phyloP scores from a whole-genome alignment of 257 asterid genomes.

The Voacanga thouarsii region DNA sequence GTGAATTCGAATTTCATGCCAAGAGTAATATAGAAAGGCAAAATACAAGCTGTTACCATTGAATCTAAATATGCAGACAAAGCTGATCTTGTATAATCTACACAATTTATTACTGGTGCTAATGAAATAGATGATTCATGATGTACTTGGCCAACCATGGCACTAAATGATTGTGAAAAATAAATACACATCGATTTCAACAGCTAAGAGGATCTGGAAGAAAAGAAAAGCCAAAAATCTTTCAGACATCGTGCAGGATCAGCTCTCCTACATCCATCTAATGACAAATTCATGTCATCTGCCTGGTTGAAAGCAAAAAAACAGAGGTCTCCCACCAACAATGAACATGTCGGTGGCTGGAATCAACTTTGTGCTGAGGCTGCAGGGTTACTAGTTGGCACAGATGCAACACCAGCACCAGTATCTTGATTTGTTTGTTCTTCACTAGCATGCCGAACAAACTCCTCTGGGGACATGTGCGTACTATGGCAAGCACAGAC shows the following conservation, averaged over 20 bases:
- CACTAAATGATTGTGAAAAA: neutral
- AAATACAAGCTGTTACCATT: neutral
- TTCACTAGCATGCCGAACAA: slow-evolving; percentile 68
- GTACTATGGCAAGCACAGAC: slow-evolving; percentile 96
- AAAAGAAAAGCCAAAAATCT: neutral
- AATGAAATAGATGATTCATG: neutral
- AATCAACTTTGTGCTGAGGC: slow-evolving; percentile 76
- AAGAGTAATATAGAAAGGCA: neutral
- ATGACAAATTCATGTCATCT: neutral
- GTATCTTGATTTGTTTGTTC: slow-evolving; percentile 44
- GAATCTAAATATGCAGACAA: neutral
- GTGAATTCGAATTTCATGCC: neutral
- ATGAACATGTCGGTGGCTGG: neutral
- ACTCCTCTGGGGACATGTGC: slow-evolving; percentile 91
- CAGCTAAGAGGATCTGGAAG: neutral
- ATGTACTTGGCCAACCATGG: neutral
- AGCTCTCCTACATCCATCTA: neutral
- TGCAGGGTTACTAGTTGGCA: slow-evolving; percentile 60
- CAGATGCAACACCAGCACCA: slow-evolving; percentile 45
- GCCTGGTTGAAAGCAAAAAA: neutral
- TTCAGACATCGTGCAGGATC: neutral
- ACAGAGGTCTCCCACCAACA: neutral
- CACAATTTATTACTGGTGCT: neutral
- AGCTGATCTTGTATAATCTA: neutral
- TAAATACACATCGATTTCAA: neutral